Evolutionary conservation across 2,329 filamentous ascomycete genomes (phyloP), one percentile per base, ranked within the genome.

Genomic region (Botryotinia globosa): DNA sequence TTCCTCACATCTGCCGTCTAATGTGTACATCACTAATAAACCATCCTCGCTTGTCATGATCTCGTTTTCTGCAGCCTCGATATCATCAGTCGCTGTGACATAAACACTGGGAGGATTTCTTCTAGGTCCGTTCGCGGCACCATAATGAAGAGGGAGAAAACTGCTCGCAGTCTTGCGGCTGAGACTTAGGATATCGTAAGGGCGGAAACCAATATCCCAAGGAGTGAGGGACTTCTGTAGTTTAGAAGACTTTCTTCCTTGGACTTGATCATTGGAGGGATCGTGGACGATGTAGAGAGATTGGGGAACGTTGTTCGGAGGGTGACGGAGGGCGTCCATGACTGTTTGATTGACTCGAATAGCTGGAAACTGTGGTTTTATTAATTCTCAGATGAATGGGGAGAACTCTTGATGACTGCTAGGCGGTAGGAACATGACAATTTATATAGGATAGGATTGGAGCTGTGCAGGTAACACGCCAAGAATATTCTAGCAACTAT

Each of bases 201-300:
- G 48, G 1, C 34, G 65, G 6, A 67, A 42, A n/a, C 65, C 65
- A 6, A 67, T 67, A 2, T 42, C 37, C 6, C 4, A 20, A 1
- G 65, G 45, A 20, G 65, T 56, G n/a, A 32, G 29, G 2, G 65
- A 56, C 1, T 25, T 4, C 5, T 20, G 25, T 1, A 4, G 14
- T 34, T 20, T 9, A 3, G 39, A 37, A n/a, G 32, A 8, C 16
- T 25, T 18, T 56, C 18, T 18, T 4, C 6, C 48, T 1, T 18
- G 6, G 29, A 6, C 12, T 5, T 42, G 65, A 1, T 56, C 65
- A 16, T 67, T 42, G 4, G 65, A 56, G 10, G 65, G 48, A 14
- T 67, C 34, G n/a, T 56, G 65, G 16, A 67, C 37, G n/a, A 67
- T 29, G 48, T 56, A 67, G 37, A 67, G 48, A 20, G 34, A 42